phyloP scores from a whole-genome alignment of 352 stramenopile genomes.

The Pythium folliculosum region DNA sequence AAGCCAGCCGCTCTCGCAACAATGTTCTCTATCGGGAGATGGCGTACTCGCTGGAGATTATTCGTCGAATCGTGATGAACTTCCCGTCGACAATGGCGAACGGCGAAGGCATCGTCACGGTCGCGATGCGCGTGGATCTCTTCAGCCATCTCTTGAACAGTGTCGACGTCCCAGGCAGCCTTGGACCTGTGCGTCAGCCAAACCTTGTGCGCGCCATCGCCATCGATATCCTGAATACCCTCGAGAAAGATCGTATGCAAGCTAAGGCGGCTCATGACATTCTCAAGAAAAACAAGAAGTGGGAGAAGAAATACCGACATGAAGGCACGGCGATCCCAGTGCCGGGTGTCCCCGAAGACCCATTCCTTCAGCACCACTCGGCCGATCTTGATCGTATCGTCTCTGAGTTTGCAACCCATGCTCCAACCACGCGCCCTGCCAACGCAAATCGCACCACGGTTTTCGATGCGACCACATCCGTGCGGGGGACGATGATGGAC shows the following conservation, averaged over 20 bases:
- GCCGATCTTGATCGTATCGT: conserved; percentile 60
- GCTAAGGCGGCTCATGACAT: conserved; percentile 71
- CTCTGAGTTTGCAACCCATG: conserved; percentile 42
- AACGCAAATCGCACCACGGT: conserved; percentile 14
- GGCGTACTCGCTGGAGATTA: conserved; percentile 70
- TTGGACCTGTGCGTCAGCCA: conserved; percentile 65
- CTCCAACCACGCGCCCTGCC: conserved; percentile 4
- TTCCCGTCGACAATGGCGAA: conserved; percentile 72
- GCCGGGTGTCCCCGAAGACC: conserved; percentile 46
- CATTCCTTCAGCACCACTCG: conserved; percentile 65
- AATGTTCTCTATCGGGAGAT: conserved; percentile 66
- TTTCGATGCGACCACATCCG: conserved; percentile 22
- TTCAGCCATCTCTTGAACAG: conserved; percentile 80
- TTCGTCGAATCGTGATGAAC: conserved; percentile 66
- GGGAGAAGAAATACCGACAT: conserved; percentile 77
- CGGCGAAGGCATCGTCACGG: conserved; percentile 68
- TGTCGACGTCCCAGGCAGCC: conserved; percentile 53
- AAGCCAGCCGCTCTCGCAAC: conserved; percentile 50
- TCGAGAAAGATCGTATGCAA: conserved; percentile 83
- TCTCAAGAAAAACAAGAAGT: conserved; percentile 89
- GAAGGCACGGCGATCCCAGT: conserved; percentile 24
- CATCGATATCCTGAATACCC: conserved; percentile 76
- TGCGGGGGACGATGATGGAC: conserved; percentile 35
- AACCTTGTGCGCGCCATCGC: conserved; percentile 65
- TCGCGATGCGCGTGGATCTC: conserved; percentile 65